Evolutionary conservation across 1,284 basidiomycete genomes (phyloP), one percentile per base, ranked within the genome.

Genomic region (Pyrrhoderma lamaoense): DNA sequence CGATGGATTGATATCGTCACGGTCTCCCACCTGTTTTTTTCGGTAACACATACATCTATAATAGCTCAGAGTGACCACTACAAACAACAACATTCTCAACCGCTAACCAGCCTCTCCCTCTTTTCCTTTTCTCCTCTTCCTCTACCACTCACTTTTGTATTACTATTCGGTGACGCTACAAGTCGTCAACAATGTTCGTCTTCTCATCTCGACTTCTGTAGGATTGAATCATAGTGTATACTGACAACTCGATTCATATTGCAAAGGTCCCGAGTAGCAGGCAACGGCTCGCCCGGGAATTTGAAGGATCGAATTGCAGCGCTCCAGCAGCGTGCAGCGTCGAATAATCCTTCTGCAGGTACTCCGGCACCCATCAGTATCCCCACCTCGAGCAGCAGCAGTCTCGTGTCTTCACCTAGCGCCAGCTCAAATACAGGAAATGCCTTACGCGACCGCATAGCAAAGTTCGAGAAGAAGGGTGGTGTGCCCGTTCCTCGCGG

Each of bases 251-350:
- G 11, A 31, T 31, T 5, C 27, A 31, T 11, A 31, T 31, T 31
- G 27, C 27, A 31, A 31, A 31, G 27, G 27, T 31, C 27, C 27
- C 27, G 27, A 31, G 27, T 31, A 31, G 27, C 38, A 22, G 21
- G 51, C 45, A 18, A 42, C 47, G 47, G 47, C 37, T 45, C 54
- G 25, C 54, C 54, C 14, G 70, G 69, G 49, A 84, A 82, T 63
- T 74, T 87, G 60, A 86, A 81, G 64, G 85, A 86, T 60, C 80
- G 85, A 51, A 87, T 87, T 54, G 84, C 84, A 14, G 83, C 83
- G 27, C 70, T 87, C 38, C 77, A 87, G 62, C 82, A 85, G 59
- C 75, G 75, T 53, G 76, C 69, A 57, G 38, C 45, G 64, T 43
- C 62, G 62, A 31, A 27, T 16, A 38, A 47, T 65, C 67, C 27